phyloP scores from a whole-genome alignment of 2,329 filamentous ascomycete species.

The Arachnomyces sp. region DNA sequence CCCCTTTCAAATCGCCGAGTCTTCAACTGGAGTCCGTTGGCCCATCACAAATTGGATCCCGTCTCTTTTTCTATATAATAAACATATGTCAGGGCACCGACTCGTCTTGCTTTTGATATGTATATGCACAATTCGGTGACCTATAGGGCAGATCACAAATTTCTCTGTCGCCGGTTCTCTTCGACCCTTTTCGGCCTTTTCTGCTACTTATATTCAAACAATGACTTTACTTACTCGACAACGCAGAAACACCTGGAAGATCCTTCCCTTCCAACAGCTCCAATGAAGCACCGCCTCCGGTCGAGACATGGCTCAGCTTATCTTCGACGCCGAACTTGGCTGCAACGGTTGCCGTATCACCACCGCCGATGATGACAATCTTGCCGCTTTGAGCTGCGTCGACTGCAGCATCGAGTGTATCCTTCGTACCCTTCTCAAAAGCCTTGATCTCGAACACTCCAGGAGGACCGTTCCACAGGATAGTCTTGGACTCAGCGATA shows the following conservation, averaged over 20 bases:
- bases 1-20: constrained; percentile 1
- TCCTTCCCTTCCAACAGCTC: constrained; percentile 98
- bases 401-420: constrained; percentile 82
- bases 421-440: constrained; percentile 88
- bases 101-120: neutral
- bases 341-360: constrained; percentile 94
- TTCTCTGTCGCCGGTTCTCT: too few relatives aligned
- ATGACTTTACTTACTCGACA: constrained; percentile 61
- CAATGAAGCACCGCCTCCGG: constrained; percentile 87
- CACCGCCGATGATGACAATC: constrained; percentile 97
- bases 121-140: too few relatives aligned
- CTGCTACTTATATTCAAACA: neutral
- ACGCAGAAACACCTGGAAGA: constrained; percentile 82
- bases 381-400: constrained; percentile 72
- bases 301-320: constrained; percentile 97
- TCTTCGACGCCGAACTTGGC: constrained; percentile 95
- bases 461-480: constrained; percentile 96
- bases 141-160: too few relatives aligned
- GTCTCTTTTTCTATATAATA: neutral
- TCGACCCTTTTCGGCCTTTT: constrained; percentile 1
- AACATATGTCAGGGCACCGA: too few relatives aligned
- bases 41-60: neutral
- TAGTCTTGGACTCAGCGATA: constrained; percentile 84
- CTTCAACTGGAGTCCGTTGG: neutral
- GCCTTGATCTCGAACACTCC: constrained; percentile 97